Conservation (phyloP, 2,329 filamentous ascomycete genomes). For the Aspergillus ruber region DNA sequence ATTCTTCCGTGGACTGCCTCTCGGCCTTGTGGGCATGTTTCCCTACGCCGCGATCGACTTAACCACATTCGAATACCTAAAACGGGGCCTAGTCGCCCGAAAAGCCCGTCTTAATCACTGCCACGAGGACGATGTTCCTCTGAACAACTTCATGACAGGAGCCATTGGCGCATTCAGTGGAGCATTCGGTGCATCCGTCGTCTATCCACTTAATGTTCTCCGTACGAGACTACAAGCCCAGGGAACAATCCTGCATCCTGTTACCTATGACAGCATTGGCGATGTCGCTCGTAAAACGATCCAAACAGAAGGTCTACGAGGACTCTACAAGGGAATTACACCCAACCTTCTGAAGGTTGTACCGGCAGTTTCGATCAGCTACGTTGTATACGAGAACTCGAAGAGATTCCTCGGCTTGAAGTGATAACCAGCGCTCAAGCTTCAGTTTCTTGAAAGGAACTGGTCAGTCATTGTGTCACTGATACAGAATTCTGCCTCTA, state of each 20-base stretch:
- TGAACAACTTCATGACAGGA: conserved; percentile 77
- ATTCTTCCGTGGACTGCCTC: conserved; percentile 87
- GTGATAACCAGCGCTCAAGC: conserved; percentile 20
- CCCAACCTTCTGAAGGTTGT: conserved; percentile 95
- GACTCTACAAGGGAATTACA: conserved; percentile 89
- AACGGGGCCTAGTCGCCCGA: conserved; percentile 63
- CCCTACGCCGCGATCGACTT: conserved; percentile 96
- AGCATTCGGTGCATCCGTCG: conserved; percentile 83
- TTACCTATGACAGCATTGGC: conserved; percentile 83
- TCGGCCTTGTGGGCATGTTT: conserved; percentile 94
- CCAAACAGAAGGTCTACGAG: conserved; percentile 71
- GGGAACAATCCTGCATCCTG: conserved; percentile 83
- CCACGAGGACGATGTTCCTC: conserved; percentile 74
- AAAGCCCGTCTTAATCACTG: conserved; percentile 64
- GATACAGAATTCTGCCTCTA: not conserved
- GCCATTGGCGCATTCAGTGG: conserved; percentile 87
- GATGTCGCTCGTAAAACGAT: conserved; percentile 84
- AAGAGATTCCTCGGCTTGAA: conserved; percentile 61
- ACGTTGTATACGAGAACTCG: conserved; percentile 86
- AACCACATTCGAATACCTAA: conserved; percentile 89
- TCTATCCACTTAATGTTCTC: conserved; percentile 91
- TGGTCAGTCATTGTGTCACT: too few species aligned
- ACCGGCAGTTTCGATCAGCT: conserved; percentile 90
- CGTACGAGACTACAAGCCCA: conserved; percentile 89
- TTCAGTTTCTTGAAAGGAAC: too few species aligned